These are phyloP conservation scores for Gautieria morchelliformis DNA, from an alignment of 768 basidiomycete genomes.

Conservation along the genomic window DNA sequence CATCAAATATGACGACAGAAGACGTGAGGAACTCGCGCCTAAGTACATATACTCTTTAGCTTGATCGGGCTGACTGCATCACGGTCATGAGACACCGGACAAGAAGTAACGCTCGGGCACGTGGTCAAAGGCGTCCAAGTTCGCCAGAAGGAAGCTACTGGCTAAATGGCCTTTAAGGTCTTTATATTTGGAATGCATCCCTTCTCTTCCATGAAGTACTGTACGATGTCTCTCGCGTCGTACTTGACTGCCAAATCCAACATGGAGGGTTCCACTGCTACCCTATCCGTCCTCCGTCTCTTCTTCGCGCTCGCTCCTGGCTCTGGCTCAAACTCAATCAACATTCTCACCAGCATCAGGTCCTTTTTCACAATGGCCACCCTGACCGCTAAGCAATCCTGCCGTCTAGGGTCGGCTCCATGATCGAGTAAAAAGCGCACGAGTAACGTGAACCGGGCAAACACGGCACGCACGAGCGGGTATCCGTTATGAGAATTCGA, in stretches of 20 bases:
- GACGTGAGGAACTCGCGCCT: neutral
- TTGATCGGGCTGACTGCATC: no score
- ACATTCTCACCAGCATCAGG: slow-evolving; percentile 55
- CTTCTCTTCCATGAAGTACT: slow-evolving; percentile 64
- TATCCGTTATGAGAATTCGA: slow-evolving; percentile 72
- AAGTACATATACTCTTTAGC: no score
- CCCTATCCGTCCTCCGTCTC: slow-evolving; percentile 49
- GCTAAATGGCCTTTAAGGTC: slow-evolving; percentile 36
- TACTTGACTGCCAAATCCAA: slow-evolving; percentile 54
- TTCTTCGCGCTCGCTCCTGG: slow-evolving; percentile 19
- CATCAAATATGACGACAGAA: neutral
- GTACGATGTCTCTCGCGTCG: slow-evolving; percentile 58
- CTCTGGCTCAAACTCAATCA: slow-evolving; percentile 50
- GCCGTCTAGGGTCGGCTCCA: slow-evolving; percentile 60
- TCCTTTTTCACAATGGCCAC: slow-evolving; percentile 70
- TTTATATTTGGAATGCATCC: slow-evolving; percentile 56
- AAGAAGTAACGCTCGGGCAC: no score
- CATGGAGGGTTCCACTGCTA: slow-evolving; percentile 46
- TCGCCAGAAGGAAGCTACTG: no score
- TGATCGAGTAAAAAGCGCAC: slow-evolving; percentile 59
- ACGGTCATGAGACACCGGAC: no score
- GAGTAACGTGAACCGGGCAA: slow-evolving; percentile 52
- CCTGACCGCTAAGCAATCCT: slow-evolving; percentile 54
- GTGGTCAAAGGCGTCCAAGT: no score
- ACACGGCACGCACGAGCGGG: slow-evolving; percentile 70